phyloP scores from a whole-genome alignment of 805 yeast species.

The Candida tibetensis region DNA sequence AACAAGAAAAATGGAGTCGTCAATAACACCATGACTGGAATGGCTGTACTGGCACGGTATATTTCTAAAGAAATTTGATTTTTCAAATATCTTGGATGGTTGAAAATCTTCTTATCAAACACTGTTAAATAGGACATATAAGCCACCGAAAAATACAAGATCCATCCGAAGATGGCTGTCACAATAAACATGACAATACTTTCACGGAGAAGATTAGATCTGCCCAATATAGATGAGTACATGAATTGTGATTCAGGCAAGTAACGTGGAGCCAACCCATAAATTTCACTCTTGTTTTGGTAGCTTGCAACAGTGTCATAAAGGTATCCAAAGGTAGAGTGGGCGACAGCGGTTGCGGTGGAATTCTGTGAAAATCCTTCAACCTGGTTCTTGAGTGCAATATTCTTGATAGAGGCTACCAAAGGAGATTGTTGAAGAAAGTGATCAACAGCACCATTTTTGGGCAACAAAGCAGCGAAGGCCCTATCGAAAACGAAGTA shows the following conservation, averaged over 20 bases:
- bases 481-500: slow-evolving; percentile 68
- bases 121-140: slow-evolving; percentile 71
- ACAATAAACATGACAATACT: slow-evolving; percentile 59
- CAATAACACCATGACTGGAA: slow-evolving; percentile 83
- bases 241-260: slow-evolving; percentile 57
- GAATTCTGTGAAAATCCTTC: slow-evolving; percentile 4
- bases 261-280: slow-evolving; percentile 59
- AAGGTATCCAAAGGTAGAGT: slow-evolving; percentile 15
- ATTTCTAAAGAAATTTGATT: slow-evolving; percentile 89
- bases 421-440: slow-evolving; percentile 12
- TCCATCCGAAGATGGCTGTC: slow-evolving; percentile 81
- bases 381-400: slow-evolving; percentile 8
- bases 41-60: slow-evolving; percentile 70
- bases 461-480: slow-evolving; percentile 70
- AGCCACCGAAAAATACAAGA: slow-evolving; percentile 75
- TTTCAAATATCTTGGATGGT: slow-evolving; percentile 93
- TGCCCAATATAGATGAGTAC: slow-evolving; percentile 63
- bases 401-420: slow-evolving; percentile 5
- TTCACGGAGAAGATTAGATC: slow-evolving; percentile 76
- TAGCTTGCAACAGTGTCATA: slow-evolving; percentile 15
- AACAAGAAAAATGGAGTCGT: slow-evolving; percentile 88
- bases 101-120: slow-evolving; percentile 85
- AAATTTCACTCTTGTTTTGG: slow-evolving; percentile 42
- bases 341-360: slow-evolving; percentile 8
- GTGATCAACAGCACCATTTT: slow-evolving; percentile 41